Base-by-base conservation (phyloP, 2,329 filamentous ascomycete species). In the Akanthomyces muscarius region DNA sequence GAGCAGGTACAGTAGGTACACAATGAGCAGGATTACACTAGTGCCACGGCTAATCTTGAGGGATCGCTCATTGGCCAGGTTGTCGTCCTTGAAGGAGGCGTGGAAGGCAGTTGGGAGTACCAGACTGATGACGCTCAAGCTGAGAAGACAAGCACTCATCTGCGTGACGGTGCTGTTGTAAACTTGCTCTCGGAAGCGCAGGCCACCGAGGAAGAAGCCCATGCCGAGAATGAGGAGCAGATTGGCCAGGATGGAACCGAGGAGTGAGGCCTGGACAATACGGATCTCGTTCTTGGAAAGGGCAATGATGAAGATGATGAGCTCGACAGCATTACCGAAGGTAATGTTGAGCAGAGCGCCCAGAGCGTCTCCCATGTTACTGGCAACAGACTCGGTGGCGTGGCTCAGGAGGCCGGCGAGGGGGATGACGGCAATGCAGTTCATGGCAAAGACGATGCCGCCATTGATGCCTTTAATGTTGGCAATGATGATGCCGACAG, bases 151-250 rank as follows among this genome's bases (percentile, higher is more conserved):
- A 58, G 93, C 93, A 73, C 92, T 97, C 91, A 97, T 97, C 74
- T 97, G 92, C 0, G 92, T 97, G 64, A 97, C 91, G 25, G 91
- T 97, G 76, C 88, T 95, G 77, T 97, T 97, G 78, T 97, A 97
- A 66, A 97, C 88, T 80, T 97, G 93, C 78, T 97, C 93, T 73
- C 90, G 89, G 75, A 87, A 97, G 66, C 92, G 88, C 61, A 97
- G 79, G 66, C 92, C 93, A 71, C 93, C 93, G 28, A 96, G 78
- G 59, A 96, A 83, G 75, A 97, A 97, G 63, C 88, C 88, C 92
- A 97, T 97, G 71, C 93, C 93, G 69, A 97, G 78, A 71, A 96
- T 96, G 65, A 97, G 83, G 28, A 97, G 81, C 62, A 97, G 77
- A 71, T 97, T 97, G 66, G 92, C 89, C 67, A 97, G 79, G 69